Percentiles rank a stretch among this genome's conserved stretches.
These are phyloP conservation scores for Priceomyces carsonii DNA, from an alignment of 805 yeast genomes.

Conservation along the genomic window DNA sequence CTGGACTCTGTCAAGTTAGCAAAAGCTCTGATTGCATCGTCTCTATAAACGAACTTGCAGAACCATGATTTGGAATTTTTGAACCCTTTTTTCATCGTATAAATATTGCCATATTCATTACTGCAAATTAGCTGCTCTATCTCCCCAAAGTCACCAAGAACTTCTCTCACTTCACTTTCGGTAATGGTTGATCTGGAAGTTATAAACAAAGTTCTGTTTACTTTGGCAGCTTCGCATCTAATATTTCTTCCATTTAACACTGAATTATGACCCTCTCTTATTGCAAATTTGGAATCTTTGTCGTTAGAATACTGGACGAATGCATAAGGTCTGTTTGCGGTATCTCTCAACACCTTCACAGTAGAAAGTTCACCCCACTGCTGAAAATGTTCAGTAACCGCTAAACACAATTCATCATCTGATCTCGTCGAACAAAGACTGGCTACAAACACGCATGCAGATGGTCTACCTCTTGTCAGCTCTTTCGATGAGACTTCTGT, in stretches of 20 bases:
- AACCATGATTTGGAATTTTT: constrained; percentile 58
- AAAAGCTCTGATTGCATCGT: constrained; percentile 85
- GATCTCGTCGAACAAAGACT: constrained; percentile 63
- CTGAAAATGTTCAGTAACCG: constrained; percentile 68
- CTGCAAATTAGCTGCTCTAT: constrained; percentile 62
- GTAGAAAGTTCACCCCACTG: constrained; percentile 70
- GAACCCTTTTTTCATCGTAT: constrained; percentile 7
- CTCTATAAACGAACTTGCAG: constrained; percentile 75
- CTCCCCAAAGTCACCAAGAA: constrained; percentile 64
- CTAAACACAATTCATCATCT: constrained; percentile 70
- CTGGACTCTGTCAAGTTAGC: constrained; percentile 61
- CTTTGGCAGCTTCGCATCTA: constrained; percentile 89
- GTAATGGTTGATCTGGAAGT: constrained; percentile 27
- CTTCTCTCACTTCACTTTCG: constrained; percentile 34
- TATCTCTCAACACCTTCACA: constrained; percentile 83
- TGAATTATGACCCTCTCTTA: constrained; percentile 67
- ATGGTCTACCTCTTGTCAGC: constrained; percentile 59
- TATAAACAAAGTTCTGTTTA: constrained; percentile 79
- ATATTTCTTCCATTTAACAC: constrained; percentile 71
- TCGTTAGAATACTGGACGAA: constrained; percentile 84
- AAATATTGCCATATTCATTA: constrained; percentile 31
- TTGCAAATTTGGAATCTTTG: constrained; percentile 67
- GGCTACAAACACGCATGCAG: constrained; percentile 88
- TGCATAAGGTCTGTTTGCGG: constrained; percentile 82
- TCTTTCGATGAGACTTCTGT: not conserved